These are phyloP conservation scores for Volvox reticuliferus DNA, from an alignment of 139 green algal species.

Conservation along the genomic window DNA sequence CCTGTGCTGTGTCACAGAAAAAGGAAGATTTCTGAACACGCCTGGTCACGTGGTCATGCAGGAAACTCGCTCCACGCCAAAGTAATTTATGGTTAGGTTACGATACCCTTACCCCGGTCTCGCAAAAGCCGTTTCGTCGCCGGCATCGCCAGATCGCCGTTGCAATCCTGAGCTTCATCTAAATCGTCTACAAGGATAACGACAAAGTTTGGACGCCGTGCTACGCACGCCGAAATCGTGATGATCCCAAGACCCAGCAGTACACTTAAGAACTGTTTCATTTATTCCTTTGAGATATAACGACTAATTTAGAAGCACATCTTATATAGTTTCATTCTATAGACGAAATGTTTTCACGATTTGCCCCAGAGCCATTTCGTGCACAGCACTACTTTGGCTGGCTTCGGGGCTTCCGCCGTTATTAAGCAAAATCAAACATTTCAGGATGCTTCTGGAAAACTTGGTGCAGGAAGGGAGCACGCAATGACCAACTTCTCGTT, in stretches of 20 bases:
- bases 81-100: not conserved
- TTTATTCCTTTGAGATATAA: not conserved
- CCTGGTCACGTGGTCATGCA: not conserved
- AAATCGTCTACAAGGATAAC: conserved; percentile 43
- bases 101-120: not conserved
- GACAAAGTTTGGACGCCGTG: conserved; percentile 27
- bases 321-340: not conserved
- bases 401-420: no score
- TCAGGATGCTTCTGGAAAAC: no score
- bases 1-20: not conserved
- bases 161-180: not conserved
- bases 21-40: not conserved
- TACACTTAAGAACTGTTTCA: not conserved
- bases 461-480: no score
- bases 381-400: conserved; percentile 1
- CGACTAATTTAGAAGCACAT: not conserved
- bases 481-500: no score
- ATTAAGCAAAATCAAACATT: no score
- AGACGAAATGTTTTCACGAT: not conserved
- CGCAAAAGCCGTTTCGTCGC: not conserved
- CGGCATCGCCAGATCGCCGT: not conserved
- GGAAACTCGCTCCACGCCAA: not conserved
- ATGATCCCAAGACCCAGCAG: not conserved
- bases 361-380: conserved; percentile 2
- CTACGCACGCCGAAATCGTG: not conserved